phyloP scores from a whole-genome alignment of 208 protist genomes.

The Entamoeba moshkovskii region DNA sequence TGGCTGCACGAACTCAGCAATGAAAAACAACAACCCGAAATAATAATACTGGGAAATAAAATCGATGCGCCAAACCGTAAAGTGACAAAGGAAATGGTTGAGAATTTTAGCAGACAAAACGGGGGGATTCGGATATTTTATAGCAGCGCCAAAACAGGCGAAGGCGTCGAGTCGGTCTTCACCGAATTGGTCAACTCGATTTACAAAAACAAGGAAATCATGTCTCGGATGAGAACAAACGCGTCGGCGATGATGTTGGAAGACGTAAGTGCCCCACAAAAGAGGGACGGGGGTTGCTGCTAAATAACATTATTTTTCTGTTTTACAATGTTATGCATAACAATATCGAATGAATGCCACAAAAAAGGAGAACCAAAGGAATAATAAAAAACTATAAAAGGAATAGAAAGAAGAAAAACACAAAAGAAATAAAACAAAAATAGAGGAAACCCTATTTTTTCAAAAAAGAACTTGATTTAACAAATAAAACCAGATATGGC shows the following conservation, averaged over 20 bases:
- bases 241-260: not conserved
- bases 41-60: not conserved
- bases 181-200: not conserved
- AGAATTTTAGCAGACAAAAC: not conserved
- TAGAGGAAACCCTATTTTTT: not conserved
- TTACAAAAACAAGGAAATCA: not conserved
- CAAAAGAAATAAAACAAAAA: not conserved
- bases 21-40: not conserved
- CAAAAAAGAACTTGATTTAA: not conserved
- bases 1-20: not conserved
- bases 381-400: not conserved
- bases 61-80: not conserved
- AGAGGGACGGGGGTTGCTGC: not conserved
- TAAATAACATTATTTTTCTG: too few species aligned
- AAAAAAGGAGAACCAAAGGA: too few species aligned
- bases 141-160: not conserved
- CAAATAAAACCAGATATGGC: not conserved
- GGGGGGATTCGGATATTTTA: not conserved
- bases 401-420: not conserved
- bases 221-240: not conserved
- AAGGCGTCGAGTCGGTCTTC: not conserved
- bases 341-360: too few species aligned
- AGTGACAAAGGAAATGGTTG: not conserved
- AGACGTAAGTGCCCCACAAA: not conserved
- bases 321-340: too few species aligned